These are phyloP conservation scores for Wickerhamiella slavikovae DNA, from an alignment of 805 yeast species.

Conservation along the genomic window DNA sequence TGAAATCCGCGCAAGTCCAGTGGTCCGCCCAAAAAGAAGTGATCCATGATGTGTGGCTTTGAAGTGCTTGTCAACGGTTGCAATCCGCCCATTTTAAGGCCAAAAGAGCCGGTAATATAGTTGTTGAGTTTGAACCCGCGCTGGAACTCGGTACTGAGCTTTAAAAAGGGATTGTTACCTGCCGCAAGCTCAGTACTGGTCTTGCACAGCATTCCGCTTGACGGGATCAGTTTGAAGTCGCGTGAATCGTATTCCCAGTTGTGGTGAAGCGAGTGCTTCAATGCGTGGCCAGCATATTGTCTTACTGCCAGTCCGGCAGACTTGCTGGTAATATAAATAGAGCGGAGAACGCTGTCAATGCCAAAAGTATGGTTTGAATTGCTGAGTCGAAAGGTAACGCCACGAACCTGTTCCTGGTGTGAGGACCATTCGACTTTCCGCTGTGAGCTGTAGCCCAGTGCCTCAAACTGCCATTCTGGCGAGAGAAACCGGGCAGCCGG, in stretches of 20 bases:
- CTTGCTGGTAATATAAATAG: slow-evolving; percentile 25
- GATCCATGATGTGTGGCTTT: slow-evolving; percentile 39
- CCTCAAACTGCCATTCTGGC: slow-evolving; percentile 29
- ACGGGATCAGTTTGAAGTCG: slow-evolving; percentile 23
- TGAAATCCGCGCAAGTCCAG: slow-evolving; percentile 52
- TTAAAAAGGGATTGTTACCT: slow-evolving; percentile 17
- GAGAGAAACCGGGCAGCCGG: slow-evolving; percentile 26
- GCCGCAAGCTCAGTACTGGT: slow-evolving; percentile 28
- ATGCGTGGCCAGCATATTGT: slow-evolving; percentile 36
- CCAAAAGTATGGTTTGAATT: slow-evolving; percentile 29
- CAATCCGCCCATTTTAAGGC: slow-evolving; percentile 9
- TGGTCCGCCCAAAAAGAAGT: slow-evolving; percentile 69
- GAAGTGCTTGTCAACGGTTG: slow-evolving; percentile 6
- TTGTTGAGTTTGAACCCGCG: slow-evolving; percentile 14
- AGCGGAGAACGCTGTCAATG: slow-evolving; percentile 36
- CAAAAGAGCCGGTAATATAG: slow-evolving; percentile 5
- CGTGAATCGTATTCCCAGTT: slow-evolving; percentile 26
- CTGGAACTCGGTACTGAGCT: slow-evolving; percentile 18
- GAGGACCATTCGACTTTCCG: slow-evolving; percentile 33
- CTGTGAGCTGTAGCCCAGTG: slow-evolving; percentile 28
- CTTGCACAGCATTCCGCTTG: slow-evolving; percentile 24
- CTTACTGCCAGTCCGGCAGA: slow-evolving; percentile 36
- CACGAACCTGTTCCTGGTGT: slow-evolving; percentile 31
- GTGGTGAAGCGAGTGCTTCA: slow-evolving; percentile 33
- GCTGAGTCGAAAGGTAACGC: slow-evolving; percentile 22